A percentile compares a stretch with the other conserved stretches of the same genome.
Evolutionary conservation across 2,329 filamentous ascomycete species (phyloP).

Genomic region (Allantophomopsis cytisporea): DNA sequence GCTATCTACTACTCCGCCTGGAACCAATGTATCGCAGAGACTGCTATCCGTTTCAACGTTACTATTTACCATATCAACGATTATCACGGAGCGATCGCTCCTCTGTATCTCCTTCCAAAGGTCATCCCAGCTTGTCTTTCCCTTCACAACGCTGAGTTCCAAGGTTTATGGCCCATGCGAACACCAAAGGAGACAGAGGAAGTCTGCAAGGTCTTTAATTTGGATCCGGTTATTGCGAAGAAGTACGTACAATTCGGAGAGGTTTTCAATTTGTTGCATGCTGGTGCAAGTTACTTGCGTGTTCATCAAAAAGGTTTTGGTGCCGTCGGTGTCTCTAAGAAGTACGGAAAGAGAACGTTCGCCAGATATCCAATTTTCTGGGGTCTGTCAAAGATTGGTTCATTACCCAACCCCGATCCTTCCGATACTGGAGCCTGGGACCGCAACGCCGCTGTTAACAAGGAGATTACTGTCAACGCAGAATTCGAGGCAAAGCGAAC

Average conservation of each 20-base stretch:
- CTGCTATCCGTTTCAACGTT: conserved; percentile 44
- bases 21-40: conserved; percentile 54
- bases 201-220: conserved; percentile 50
- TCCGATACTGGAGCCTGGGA: conserved; percentile 44
- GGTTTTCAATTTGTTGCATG: conserved; percentile 54
- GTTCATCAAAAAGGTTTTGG: conserved; percentile 56
- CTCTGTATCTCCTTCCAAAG: conserved; percentile 49
- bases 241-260: conserved; percentile 54
- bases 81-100: conserved; percentile 48
- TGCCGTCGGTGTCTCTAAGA: conserved; percentile 52
- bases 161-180: conserved; percentile 54
- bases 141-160: conserved; percentile 55
- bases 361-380: conserved; percentile 57
- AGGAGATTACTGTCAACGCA: conserved; percentile 35
- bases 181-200: conserved; percentile 44
- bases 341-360: conserved; percentile 53
- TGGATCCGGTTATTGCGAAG: conserved; percentile 38
- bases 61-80: conserved; percentile 53
- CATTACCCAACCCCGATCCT: conserved; percentile 56
- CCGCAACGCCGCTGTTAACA: conserved; percentile 25
- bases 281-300: conserved; percentile 49
- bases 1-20: conserved; percentile 56
- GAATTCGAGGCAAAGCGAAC: conserved; percentile 37
- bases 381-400: conserved; percentile 49
- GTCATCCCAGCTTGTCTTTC: conserved; percentile 47